These are phyloP conservation scores for Omphalea diandra DNA, from an alignment of 441 rosid species.

Conservation along the genomic window DNA sequence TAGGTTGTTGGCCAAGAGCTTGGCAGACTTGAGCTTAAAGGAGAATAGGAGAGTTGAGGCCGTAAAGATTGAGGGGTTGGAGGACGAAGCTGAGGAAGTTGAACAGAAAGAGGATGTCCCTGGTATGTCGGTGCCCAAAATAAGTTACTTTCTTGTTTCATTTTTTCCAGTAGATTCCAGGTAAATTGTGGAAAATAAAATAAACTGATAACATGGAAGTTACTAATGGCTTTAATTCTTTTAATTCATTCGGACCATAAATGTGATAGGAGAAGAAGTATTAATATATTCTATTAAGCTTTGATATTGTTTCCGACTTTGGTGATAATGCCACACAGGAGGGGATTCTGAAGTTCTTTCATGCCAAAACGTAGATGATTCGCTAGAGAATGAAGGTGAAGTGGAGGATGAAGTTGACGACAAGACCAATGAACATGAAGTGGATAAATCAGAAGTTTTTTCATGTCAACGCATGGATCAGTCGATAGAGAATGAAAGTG, in stretches of 20 bases:
- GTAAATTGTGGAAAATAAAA: background rate
- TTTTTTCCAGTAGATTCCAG: background rate
- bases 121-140: slow-evolving; percentile 30
- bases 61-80: slow-evolving; percentile 28
- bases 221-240: background rate
- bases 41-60: slow-evolving; percentile 31
- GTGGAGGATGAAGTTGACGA: slow-evolving; percentile 7
- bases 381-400: slow-evolving; percentile 23
- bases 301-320: slow-evolving; percentile 7
- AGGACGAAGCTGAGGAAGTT: slow-evolving; percentile 22
- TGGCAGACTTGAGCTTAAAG: slow-evolving; percentile 58
- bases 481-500: slow-evolving; percentile 24
- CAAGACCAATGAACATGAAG: no score
- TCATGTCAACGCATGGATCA: slow-evolving; percentile 30
- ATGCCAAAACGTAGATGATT: slow-evolving; percentile 32
- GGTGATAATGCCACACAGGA: slow-evolving; percentile 29
- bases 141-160: background rate
- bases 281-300: background rate
- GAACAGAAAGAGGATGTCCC: slow-evolving; percentile 22
- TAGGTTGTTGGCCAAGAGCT: slow-evolving; percentile 58
- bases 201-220: background rate
- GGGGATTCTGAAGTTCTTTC: slow-evolving; percentile 23
- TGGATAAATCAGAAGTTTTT: slow-evolving; percentile 14
- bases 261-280: background rate
- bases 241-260: no score